Evolutionary conservation across 2,329 filamentous ascomycete genomes (phyloP).

Genomic region (Curvularia hawaiiensis): DNA sequence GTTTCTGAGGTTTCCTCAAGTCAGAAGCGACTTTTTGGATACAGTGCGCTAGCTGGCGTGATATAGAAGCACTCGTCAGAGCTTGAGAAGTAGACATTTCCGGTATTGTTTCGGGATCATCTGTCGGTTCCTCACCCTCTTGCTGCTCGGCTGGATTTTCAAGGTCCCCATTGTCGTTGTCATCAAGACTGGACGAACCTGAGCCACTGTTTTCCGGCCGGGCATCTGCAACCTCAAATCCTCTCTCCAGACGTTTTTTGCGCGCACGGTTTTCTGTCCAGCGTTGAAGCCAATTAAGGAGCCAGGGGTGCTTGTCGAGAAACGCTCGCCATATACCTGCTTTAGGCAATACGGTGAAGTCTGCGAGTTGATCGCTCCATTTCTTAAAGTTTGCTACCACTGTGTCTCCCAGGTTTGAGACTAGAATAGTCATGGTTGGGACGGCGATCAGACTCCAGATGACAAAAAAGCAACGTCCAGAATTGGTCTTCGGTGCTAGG

Average conservation of each 20-base stretch:
- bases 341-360: slow-evolving; percentile 69
- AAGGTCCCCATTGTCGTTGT: slow-evolving; percentile 14
- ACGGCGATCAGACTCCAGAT: slow-evolving; percentile 87
- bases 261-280: slow-evolving; percentile 44
- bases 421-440: slow-evolving; percentile 83
- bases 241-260: slow-evolving; percentile 52
- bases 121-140: slow-evolving; percentile 16
- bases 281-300: slow-evolving; percentile 44
- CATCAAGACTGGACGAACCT: slow-evolving; percentile 17
- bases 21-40: slow-evolving; percentile 72
- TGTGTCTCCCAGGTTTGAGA: slow-evolving; percentile 70
- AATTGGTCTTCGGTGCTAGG: slow-evolving; percentile 74
- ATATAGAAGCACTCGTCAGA: slow-evolving; percentile 59
- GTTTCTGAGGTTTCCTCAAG: slow-evolving; percentile 62
- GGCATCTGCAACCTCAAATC: slow-evolving; percentile 53
- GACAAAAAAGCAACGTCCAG: slow-evolving; percentile 86
- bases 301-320: slow-evolving; percentile 54
- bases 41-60: slow-evolving; percentile 67
- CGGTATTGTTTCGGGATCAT: slow-evolving; percentile 16
- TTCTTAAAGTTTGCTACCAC: slow-evolving; percentile 70
- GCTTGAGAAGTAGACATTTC: background rate
- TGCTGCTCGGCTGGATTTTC: slow-evolving; percentile 13
- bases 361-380: slow-evolving; percentile 64
- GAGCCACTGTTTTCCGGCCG: slow-evolving; percentile 30
- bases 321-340: slow-evolving; percentile 58